These are phyloP conservation scores for Bassia scoparia DNA, from an alignment of 148 eudicot genomes.

Conservation along the genomic window DNA sequence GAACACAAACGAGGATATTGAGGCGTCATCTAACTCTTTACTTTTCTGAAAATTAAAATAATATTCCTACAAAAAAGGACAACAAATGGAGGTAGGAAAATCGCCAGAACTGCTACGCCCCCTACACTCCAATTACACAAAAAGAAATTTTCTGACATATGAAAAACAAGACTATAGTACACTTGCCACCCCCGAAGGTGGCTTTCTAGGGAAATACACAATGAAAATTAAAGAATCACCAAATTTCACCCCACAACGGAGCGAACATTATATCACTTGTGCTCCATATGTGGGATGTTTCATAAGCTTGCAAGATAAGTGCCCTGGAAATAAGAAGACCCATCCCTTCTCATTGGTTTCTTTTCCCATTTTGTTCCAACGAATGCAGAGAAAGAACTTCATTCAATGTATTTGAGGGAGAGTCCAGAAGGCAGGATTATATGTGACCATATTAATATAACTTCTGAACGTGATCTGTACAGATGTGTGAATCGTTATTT, in stretches of 20 bases:
- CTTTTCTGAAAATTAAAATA: conserved; percentile 14
- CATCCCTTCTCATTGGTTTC: not conserved
- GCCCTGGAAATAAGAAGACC: not conserved
- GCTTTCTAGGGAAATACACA: conserved; percentile 17
- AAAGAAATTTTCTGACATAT: not conserved
- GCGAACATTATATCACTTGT: not conserved
- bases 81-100: conserved; percentile 12
- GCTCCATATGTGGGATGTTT: conserved; percentile 17
- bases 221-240: conserved; percentile 26
- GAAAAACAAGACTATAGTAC: conserved; percentile 25
- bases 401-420: not conserved
- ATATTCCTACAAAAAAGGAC: conserved; percentile 28
- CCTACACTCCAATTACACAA: conserved; percentile 4
- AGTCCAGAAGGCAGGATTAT: not conserved
- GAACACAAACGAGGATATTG: no score
- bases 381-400: conserved; percentile 2
- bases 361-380: no score
- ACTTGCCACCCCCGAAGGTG: conserved; percentile 17
- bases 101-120: conserved; percentile 3
- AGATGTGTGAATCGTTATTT: conserved; percentile 15
- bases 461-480: conserved; percentile 31
- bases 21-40: conserved; percentile 1
- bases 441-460: conserved; percentile 5
- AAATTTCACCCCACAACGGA: conserved; percentile 16
- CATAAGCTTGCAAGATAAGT: conserved; percentile 1